Percentiles rank a stretch among this genome's conserved stretches.
These are phyloP conservation scores for Filobasidium floriforme DNA, from an alignment of 768 basidiomycete species.

Conservation along the genomic window DNA sequence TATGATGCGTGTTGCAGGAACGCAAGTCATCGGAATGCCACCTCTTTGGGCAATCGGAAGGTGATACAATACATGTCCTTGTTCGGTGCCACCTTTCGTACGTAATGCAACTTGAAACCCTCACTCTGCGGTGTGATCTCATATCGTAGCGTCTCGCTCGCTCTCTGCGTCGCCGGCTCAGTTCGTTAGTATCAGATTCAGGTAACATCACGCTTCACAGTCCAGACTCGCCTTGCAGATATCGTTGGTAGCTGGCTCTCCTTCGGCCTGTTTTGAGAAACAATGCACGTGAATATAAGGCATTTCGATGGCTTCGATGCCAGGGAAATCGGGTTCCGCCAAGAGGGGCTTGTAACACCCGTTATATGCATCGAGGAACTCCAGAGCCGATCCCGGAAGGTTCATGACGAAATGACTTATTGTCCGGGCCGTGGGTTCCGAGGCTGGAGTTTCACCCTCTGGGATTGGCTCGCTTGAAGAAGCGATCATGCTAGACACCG, in stretches of 20 bases:
- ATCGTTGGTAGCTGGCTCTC: slow-evolving; percentile 61
- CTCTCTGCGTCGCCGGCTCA: slow-evolving; percentile 52
- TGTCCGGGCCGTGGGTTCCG: slow-evolving; percentile 39
- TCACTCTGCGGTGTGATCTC: slow-evolving; percentile 46
- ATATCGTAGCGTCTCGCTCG: slow-evolving; percentile 59
- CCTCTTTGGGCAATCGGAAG: slow-evolving; percentile 60
- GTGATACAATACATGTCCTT: slow-evolving; percentile 98
- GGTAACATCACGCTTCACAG: not conserved
- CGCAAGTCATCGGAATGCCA: slow-evolving; percentile 39
- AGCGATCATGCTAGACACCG: not conserved
- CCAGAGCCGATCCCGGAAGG: slow-evolving; percentile 81
- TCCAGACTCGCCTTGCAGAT: slow-evolving; percentile 62
- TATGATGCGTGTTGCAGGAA: no score
- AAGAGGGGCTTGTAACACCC: slow-evolving; percentile 55
- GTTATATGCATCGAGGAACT: slow-evolving; percentile 79
- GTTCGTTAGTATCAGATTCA: not conserved
- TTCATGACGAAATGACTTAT: slow-evolving; percentile 97
- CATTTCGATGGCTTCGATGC: slow-evolving; percentile 55
- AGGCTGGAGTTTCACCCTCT: not conserved
- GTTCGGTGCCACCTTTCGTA: slow-evolving; percentile 86
- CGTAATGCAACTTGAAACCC: slow-evolving; percentile 56
- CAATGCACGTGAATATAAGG: slow-evolving; percentile 94
- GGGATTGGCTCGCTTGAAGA: not conserved
- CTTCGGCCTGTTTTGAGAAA: slow-evolving; percentile 78
- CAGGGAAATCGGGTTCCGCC: slow-evolving; percentile 42